Evolutionary conservation across 768 basidiomycete genomes (phyloP).

Genomic region (Filobasidium floriforme): DNA sequence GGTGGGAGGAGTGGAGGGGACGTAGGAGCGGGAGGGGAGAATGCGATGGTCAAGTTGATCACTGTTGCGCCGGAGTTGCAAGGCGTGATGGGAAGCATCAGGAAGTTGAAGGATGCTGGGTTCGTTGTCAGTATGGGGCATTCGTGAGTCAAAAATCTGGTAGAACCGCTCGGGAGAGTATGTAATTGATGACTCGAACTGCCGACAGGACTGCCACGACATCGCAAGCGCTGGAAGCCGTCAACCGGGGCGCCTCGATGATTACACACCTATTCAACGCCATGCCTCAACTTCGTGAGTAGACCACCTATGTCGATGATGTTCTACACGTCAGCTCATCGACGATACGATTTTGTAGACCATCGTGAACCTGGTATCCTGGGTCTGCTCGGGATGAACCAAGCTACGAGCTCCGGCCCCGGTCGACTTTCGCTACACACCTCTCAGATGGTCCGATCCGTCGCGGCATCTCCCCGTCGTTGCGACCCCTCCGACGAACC

Average conservation of each 20-base stretch:
- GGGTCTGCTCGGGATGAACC: conserved; percentile 59
- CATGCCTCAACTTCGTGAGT: conserved; percentile 58
- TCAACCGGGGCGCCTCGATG: conserved; percentile 66
- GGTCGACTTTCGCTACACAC: neutral
- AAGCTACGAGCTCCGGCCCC: conserved; percentile 46
- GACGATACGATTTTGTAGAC: conserved; percentile 45
- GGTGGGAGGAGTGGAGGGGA: conserved; percentile 45
- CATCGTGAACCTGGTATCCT: conserved; percentile 89
- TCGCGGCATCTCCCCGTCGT: conserved; percentile 4
- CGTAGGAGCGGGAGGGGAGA: neutral
- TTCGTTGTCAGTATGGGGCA: conserved; percentile 81
- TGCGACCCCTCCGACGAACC: conserved; percentile 52
- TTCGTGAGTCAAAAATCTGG: no score
- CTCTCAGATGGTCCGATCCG: conserved; percentile 5
- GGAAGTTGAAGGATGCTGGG: conserved; percentile 57
- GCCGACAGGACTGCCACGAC: conserved; percentile 61
- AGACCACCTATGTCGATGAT: neutral
- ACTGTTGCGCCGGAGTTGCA: conserved; percentile 80
- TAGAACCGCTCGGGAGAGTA: no score
- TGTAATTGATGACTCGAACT: neutral
- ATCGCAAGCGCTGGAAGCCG: conserved; percentile 62
- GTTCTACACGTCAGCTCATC: conserved; percentile 37
- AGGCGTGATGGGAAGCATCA: conserved; percentile 67
- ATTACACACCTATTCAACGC: conserved; percentile 92
- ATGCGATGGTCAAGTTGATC: conserved; percentile 59